A percentile compares a stretch with the other conserved stretches of the same genome.
phyloP scores from a whole-genome alignment of 768 basidiomycete species.

The Serendipita sp. region DNA sequence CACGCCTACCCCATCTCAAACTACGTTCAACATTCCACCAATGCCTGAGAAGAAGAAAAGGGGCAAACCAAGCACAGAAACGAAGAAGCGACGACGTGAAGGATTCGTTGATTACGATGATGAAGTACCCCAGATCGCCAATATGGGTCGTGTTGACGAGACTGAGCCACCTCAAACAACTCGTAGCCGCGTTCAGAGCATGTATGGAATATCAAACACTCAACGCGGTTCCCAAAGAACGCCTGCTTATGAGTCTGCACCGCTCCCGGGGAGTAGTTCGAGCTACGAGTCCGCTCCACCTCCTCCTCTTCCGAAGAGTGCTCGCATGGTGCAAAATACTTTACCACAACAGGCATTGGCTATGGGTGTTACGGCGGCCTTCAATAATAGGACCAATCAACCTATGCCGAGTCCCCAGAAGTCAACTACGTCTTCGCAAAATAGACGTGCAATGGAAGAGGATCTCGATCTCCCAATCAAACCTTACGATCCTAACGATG shows the following conservation, averaged over 20 bases:
- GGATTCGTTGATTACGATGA: neutral
- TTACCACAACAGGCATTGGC: neutral
- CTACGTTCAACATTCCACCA: neutral
- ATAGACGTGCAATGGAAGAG: neutral
- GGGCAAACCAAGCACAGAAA: neutral
- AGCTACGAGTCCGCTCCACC: neutral
- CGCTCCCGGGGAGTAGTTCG: neutral
- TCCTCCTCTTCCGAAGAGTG: constrained; percentile 1
- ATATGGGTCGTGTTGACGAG: neutral
- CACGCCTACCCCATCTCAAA: neutral
- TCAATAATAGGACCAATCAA: neutral
- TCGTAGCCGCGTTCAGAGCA: neutral
- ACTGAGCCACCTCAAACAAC: neutral
- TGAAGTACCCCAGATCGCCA: neutral
- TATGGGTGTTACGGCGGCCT: neutral
- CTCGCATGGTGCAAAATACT: neutral
- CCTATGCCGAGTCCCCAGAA: neutral
- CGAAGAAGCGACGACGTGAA: neutral
- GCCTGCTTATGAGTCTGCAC: neutral
- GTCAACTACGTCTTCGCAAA: neutral
- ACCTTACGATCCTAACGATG: neutral
- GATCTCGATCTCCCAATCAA: neutral
- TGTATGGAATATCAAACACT: neutral
- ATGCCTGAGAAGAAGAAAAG: neutral
- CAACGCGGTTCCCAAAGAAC: neutral